phyloP scores from a whole-genome alignment of 1,139 yeast species.

The Suhomyces bokatorum region DNA sequence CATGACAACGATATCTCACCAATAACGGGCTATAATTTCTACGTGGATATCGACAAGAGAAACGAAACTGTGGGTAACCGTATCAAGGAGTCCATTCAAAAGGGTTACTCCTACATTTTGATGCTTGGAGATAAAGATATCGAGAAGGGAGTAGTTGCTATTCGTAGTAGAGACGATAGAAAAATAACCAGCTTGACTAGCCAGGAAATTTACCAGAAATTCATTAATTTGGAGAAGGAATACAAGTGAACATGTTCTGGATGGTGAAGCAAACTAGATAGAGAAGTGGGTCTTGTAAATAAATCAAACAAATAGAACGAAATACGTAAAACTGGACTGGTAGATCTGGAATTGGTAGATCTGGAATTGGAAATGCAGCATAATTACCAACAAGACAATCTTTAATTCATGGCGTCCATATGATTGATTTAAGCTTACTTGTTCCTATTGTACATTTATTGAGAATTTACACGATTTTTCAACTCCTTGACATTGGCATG shows the following conservation, averaged over 20 bases:
- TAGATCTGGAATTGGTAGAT: too few species aligned
- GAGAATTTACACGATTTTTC: background rate
- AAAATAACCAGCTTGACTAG: conserved; percentile 45
- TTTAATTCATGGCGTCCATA: too few species aligned
- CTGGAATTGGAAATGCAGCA: too few species aligned
- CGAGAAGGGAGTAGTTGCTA: conserved; percentile 58
- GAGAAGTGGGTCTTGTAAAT: background rate
- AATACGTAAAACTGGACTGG: background rate
- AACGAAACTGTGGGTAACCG: conserved; percentile 79
- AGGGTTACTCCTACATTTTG: conserved; percentile 77
- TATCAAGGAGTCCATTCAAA: conserved; percentile 72
- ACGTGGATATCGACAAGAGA: conserved; percentile 74
- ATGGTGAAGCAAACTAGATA: too few species aligned
- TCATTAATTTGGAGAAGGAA: conserved; percentile 50
- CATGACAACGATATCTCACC: conserved; percentile 41
- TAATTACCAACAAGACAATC: too few species aligned
- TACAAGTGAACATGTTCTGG: conserved; percentile 24
- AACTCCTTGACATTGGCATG: background rate
- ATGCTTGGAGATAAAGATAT: conserved; percentile 88
- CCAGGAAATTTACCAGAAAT: conserved; percentile 50
- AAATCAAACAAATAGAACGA: background rate
- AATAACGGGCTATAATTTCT: conserved; percentile 62
- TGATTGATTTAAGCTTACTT: background rate
- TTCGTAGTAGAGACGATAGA: conserved; percentile 62
- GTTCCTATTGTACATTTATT: background rate